Percentiles rank a stretch among this genome's conserved stretches.
These are phyloP conservation scores for Naegleria lovaniensis DNA, from an alignment of 208 protist genomes.

Conservation along the genomic window DNA sequence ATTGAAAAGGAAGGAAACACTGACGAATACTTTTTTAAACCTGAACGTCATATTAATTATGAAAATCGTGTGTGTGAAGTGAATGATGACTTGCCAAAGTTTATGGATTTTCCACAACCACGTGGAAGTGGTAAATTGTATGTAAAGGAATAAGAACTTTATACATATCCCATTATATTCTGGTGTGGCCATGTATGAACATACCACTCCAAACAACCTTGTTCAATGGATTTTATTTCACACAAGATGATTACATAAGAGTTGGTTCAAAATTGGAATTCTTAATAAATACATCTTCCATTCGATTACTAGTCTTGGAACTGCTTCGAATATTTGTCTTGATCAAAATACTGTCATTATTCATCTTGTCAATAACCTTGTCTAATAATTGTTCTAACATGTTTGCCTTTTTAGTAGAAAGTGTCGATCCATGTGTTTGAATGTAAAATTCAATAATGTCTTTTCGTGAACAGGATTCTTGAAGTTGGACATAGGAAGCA, in stretches of 20 bases:
- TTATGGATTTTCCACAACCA: not conserved
- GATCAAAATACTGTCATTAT: not conserved
- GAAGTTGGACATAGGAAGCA: not conserved
- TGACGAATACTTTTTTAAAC: not conserved
- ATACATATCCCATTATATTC: too few species aligned
- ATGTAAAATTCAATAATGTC: not conserved
- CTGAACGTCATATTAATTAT: not conserved
- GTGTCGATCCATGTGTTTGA: not conserved
- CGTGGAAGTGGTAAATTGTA: not conserved
- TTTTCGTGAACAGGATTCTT: not conserved
- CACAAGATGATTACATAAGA: not conserved
- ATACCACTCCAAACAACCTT: too few species aligned
- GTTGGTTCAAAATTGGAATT: not conserved
- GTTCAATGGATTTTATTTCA: too few species aligned
- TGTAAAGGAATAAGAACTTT: too few species aligned
- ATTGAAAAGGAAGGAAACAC: not conserved
- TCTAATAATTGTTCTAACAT: not conserved
- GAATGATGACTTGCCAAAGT: not conserved
- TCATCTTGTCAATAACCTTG: not conserved
- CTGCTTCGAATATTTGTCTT: not conserved
- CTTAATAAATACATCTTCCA: constrained; percentile 5
- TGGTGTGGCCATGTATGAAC: too few species aligned
- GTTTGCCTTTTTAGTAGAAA: not conserved
- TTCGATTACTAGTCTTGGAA: not conserved
- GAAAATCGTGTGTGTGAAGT: not conserved